Percentiles rank a stretch among this genome's conserved stretches.
These are phyloP conservation scores for Paradendryphiella salina DNA, from an alignment of 2,329 filamentous ascomycete genomes.

Conservation along the genomic window DNA sequence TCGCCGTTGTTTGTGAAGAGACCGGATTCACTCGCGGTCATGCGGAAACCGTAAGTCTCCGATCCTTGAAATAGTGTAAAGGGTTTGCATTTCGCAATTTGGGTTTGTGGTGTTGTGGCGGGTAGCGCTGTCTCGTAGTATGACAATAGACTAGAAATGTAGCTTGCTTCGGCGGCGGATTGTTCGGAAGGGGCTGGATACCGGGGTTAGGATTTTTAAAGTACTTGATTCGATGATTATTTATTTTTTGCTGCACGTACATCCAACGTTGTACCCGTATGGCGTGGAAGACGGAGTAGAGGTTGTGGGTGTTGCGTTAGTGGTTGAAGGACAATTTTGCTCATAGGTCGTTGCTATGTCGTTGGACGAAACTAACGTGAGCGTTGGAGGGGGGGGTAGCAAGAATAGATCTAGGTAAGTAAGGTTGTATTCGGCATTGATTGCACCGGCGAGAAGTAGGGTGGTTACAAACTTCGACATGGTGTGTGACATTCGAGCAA, in stretches of 20 bases:
- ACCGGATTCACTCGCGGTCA: neutral
- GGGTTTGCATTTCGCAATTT: neutral
- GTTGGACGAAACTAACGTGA: constrained; percentile 4
- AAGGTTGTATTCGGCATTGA: constrained; percentile 6
- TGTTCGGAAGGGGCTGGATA: neutral
- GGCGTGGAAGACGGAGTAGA: constrained; percentile 24
- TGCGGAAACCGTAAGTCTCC: constrained; percentile 6
- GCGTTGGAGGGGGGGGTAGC: too few species aligned
- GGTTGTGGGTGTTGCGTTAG: neutral
- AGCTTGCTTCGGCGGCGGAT: neutral
- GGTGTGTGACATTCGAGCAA: too few species aligned
- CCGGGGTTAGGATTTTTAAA: neutral
- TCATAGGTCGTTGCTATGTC: constrained; percentile 12
- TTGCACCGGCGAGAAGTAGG: neutral
- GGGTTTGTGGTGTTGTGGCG: constrained; percentile 32
- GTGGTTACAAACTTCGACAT: neutral
- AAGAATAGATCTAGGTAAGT: constrained; percentile 5
- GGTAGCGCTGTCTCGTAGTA: constrained; percentile 9
- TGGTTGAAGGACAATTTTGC: constrained; percentile 1
- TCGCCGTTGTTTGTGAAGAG: constrained; percentile 2
- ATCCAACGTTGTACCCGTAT: neutral
- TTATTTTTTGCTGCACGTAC: neutral
- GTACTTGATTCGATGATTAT: neutral
- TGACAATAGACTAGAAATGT: neutral
- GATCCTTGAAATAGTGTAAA: constrained; percentile 12